These are phyloP conservation scores for Metschnikowia colocasiae DNA, from an alignment of 805 yeast species.

Conservation along the genomic window DNA sequence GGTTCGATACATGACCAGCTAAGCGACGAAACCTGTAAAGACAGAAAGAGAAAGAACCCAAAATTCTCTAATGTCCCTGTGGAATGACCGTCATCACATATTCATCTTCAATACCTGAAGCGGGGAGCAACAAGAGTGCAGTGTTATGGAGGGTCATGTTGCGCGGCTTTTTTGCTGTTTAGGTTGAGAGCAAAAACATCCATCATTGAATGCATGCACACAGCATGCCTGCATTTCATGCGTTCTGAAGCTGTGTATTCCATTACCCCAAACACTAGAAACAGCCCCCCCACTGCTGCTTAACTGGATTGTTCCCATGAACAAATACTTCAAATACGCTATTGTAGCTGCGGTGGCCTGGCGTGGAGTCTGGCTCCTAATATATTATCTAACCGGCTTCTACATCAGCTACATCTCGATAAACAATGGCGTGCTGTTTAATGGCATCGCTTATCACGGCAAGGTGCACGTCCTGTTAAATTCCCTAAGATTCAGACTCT, in stretches of 20 bases:
- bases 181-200: slow-evolving; percentile 1
- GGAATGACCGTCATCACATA: no score
- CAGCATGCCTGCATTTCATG: slow-evolving; percentile 6
- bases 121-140: neutral
- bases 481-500: slow-evolving; percentile 30
- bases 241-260: neutral
- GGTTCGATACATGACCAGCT: neutral
- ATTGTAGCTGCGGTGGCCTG: slow-evolving; percentile 19
- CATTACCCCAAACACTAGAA: neutral
- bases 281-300: neutral
- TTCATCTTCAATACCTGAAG: no score
- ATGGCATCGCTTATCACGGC: slow-evolving; percentile 23
- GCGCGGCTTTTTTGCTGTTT: slow-evolving; percentile 6
- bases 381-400: slow-evolving; percentile 31
- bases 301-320: slow-evolving; percentile 1
- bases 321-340: slow-evolving; percentile 7
- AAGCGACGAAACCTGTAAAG: neutral
- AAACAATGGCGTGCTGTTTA: slow-evolving; percentile 38
- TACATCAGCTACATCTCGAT: slow-evolving; percentile 31
- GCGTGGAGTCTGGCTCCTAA: slow-evolving; percentile 29
- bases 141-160: neutral
- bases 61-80: no score
- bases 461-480: slow-evolving; percentile 16
- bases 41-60: no score
- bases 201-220: neutral